Evolutionary conservation across 257 asterid genomes (phyloP).

Genomic region (Paulownia fortunei): DNA sequence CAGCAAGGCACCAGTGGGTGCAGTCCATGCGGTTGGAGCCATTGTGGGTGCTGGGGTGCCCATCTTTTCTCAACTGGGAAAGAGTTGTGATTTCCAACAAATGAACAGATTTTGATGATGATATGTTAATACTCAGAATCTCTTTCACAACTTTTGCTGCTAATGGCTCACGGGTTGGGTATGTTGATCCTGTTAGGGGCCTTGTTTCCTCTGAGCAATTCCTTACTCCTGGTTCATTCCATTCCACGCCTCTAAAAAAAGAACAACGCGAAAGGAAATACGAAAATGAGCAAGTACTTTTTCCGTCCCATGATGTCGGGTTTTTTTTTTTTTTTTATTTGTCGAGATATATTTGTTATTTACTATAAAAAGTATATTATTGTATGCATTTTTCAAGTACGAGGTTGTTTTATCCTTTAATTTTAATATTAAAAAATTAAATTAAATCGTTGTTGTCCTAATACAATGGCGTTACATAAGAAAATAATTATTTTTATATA

Average conservation of each 20-base stretch:
- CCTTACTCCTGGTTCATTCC: conserved; percentile 5
- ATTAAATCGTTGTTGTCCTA: too few species aligned
- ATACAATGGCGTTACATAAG: too few species aligned
- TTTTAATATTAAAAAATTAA: too few species aligned
- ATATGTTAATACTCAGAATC: conserved; percentile 7
- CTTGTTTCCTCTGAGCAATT: conserved; percentile 34
- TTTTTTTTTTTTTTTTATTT: too few species aligned
- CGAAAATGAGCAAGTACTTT: too few species aligned
- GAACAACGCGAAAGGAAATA: too few species aligned
- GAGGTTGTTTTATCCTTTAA: too few species aligned
- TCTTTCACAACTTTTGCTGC: conserved; percentile 33
- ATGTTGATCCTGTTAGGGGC: conserved; percentile 33
- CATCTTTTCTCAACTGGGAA: conserved; percentile 45
- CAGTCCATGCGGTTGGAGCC: conserved; percentile 40
- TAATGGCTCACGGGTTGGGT: conserved; percentile 29
- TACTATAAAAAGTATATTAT: too few species aligned
- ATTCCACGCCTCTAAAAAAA: not conserved
- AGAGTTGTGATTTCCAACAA: conserved; percentile 40
- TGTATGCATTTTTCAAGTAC: too few species aligned
- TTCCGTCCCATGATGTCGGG: too few species aligned
- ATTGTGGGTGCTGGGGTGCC: conserved; percentile 43
- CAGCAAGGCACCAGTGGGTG: conserved; percentile 55
- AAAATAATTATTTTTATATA: too few species aligned
- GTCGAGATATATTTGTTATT: too few species aligned
- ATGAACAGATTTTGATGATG: conserved; percentile 26